Evolutionary conservation across 208 protist genomes (phyloP).

Genomic region (Phytomonas sp.): DNA sequence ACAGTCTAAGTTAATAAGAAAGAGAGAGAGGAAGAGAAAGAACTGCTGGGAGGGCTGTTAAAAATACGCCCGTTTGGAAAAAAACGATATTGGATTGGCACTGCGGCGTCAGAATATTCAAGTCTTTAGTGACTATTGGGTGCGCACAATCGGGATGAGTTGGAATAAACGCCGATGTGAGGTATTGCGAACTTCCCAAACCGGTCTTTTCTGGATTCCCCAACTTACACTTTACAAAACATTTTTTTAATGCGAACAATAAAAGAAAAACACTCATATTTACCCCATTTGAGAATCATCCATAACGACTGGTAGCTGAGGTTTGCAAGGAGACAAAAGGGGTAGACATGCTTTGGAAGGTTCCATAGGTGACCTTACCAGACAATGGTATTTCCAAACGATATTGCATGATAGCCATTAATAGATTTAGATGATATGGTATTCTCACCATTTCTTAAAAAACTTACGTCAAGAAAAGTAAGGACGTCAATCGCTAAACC

Average conservation of each 20-base stretch:
- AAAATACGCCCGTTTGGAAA: no score
- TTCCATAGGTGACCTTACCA: not conserved
- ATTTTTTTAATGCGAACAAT: not conserved
- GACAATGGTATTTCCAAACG: not conserved
- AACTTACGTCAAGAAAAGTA: not conserved
- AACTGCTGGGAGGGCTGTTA: no score
- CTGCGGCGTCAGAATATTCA: no score
- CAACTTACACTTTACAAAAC: not conserved
- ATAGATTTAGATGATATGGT: not conserved
- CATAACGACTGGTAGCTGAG: constrained; percentile 21
- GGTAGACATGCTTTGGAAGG: constrained; percentile 12
- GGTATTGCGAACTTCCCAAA: not conserved
- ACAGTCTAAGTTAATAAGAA: no score
- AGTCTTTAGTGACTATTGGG: no score
- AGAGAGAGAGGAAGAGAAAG: no score
- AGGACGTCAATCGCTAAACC: not conserved
- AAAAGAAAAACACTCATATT: not conserved
- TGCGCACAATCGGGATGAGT: no score
- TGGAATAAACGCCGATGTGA: not conserved
- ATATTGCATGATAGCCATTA: not conserved
- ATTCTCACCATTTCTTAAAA: not conserved
- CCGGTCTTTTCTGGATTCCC: not conserved
- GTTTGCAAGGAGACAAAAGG: constrained; percentile 19
- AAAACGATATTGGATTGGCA: no score
- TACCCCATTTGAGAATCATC: constrained; percentile 13